A percentile compares a stretch with the other conserved stretches of the same genome.
phyloP scores from a whole-genome alignment of 345 rosid genomes.

The Salix exigua region DNA sequence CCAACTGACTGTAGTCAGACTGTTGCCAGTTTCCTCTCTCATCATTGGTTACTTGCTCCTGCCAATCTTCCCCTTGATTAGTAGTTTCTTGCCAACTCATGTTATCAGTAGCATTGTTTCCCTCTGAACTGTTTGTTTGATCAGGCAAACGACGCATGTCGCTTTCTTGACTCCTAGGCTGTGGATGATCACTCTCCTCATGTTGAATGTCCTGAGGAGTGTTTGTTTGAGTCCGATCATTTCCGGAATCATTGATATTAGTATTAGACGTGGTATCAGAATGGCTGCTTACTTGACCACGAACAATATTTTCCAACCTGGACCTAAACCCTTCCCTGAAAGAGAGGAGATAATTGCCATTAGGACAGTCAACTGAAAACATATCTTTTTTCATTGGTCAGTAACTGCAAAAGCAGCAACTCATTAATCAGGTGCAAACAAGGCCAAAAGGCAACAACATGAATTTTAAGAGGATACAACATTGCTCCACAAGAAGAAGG shows the following conservation, averaged over 20 bases:
- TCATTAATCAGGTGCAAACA: background rate
- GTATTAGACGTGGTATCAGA: conserved; percentile 42
- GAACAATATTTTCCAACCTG: conserved; percentile 66
- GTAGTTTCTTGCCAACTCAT: conserved; percentile 52
- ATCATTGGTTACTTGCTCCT: conserved; percentile 38
- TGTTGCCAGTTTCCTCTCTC: conserved; percentile 54
- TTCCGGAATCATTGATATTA: conserved; percentile 40
- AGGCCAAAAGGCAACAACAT: background rate
- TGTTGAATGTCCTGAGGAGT: conserved; percentile 39
- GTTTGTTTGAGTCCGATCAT: conserved; percentile 34
- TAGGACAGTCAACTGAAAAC: background rate
- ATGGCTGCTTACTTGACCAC: conserved; percentile 55
- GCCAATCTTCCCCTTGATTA: conserved; percentile 45
- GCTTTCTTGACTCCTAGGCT: conserved; percentile 42
- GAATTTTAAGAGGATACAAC: background rate
- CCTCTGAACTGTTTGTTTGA: conserved; percentile 39
- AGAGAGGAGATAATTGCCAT: conserved; percentile 8
- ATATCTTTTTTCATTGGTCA: background rate
- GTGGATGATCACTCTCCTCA: conserved; percentile 43
- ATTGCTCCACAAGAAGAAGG: background rate
- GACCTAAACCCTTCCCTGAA: conserved; percentile 87
- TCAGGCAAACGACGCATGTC: conserved; percentile 37
- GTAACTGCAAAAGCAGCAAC: background rate
- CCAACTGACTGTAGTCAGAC: conserved; percentile 37
- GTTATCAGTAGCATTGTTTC: conserved; percentile 32